Conservation (phyloP, 176 grass and related monocot genomes). For the Zea mays region DNA sequence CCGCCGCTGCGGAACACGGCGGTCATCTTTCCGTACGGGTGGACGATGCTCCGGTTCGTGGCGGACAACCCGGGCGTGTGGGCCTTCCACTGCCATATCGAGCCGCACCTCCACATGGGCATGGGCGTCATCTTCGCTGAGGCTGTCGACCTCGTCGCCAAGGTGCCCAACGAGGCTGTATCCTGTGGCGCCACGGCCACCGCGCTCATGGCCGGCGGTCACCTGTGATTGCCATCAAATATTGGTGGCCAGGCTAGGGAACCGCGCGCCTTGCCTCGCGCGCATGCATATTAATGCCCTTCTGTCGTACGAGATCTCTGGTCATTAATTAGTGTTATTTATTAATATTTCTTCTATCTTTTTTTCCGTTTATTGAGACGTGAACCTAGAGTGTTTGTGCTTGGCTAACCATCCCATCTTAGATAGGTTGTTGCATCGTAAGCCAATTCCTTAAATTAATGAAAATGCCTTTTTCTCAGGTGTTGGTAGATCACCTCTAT, state of each 20-base stretch:
- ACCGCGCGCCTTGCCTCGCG: background rate
- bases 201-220: slow-evolving; percentile 48
- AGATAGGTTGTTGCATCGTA: background rate
- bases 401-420: background rate
- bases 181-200: slow-evolving; percentile 62
- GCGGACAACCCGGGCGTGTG: slow-evolving; percentile 76
- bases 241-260: background rate
- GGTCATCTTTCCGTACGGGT: slow-evolving; percentile 78
- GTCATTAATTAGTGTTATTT: background rate
- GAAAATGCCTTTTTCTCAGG: background rate
- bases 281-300: background rate
- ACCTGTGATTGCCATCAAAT: slow-evolving; percentile 32
- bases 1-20: slow-evolving; percentile 80
- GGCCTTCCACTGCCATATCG: slow-evolving; percentile 93
- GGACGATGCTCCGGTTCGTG: slow-evolving; percentile 65
- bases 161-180: slow-evolving; percentile 64
- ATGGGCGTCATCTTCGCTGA: slow-evolving; percentile 85
- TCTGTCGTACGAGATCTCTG: background rate
- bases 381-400: background rate
- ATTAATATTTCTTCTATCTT: background rate
- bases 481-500: background rate
- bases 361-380: background rate
- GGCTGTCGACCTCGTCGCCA: slow-evolving; percentile 39
- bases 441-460: background rate
- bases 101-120: slow-evolving; percentile 90